phyloP scores from a whole-genome alignment of 768 basidiomycete genomes.

The Cantharellus cinnabarinus region DNA sequence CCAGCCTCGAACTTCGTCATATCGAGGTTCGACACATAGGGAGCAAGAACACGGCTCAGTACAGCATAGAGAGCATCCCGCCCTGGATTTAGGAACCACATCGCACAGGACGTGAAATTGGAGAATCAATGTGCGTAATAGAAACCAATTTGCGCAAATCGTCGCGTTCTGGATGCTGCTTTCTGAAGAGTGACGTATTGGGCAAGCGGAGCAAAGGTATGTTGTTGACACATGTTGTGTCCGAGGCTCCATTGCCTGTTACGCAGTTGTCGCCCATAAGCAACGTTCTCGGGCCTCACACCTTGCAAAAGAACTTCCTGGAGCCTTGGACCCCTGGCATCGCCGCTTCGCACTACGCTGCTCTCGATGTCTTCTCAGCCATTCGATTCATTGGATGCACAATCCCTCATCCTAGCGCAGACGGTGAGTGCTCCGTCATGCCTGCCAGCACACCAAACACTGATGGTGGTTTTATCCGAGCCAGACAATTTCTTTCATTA shows the following conservation, averaged over 20 bases:
- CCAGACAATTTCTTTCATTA: constrained; percentile 7
- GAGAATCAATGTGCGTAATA: neutral
- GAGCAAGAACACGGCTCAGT: constrained; percentile 80
- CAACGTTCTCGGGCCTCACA: no score
- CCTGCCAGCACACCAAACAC: no score
- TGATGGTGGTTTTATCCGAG: neutral
- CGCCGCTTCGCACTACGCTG: neutral
- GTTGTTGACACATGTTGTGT: no score
- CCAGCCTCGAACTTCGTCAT: constrained; percentile 89
- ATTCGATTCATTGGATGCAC: neutral
- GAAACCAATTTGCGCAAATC: no score
- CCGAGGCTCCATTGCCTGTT: no score
- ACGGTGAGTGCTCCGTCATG: neutral
- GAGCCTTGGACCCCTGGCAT: no score
- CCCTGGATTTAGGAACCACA: constrained; percentile 81
- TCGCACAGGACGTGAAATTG: constrained; percentile 12
- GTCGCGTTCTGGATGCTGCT: no score
- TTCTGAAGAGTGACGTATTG: no score
- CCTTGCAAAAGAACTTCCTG: no score
- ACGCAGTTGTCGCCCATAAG: no score
- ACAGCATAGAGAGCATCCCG: constrained; percentile 71
- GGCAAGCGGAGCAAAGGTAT: no score
- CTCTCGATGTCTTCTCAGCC: neutral
- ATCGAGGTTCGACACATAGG: constrained; percentile 92
- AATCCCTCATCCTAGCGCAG: neutral